Evolutionary conservation across 2,329 filamentous ascomycete species (phyloP).

Genomic region (Cryphonectria parasitica): DNA sequence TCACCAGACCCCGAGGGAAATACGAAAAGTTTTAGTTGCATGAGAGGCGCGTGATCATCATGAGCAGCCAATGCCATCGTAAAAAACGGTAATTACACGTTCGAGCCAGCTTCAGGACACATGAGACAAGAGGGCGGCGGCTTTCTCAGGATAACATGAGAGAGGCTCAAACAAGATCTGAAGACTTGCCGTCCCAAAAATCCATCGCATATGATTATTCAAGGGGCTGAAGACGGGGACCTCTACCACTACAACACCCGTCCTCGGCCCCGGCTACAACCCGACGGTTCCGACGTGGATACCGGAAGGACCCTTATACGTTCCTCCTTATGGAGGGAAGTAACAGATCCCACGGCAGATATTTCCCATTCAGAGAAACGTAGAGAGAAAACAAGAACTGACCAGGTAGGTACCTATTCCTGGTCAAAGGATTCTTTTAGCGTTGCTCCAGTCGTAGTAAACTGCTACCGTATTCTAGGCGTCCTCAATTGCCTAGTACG

Average conservation of each 20-base stretch:
- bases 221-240: background rate
- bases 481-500: background rate
- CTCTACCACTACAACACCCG: background rate
- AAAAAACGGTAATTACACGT: background rate
- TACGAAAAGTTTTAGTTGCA: background rate
- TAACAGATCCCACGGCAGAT: constrained; percentile 2
- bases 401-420: constrained; percentile 4
- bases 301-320: background rate
- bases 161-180: background rate
- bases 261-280: constrained; percentile 5
- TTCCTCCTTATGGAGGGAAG: background rate
- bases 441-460: background rate
- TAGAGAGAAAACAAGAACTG: background rate
- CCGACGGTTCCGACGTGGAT: constrained; percentile 11
- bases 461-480: background rate
- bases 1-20: background rate
- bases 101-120: background rate
- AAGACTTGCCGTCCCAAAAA: background rate
- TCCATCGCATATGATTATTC: background rate
- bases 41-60: background rate
- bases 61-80: background rate
- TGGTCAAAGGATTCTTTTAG: background rate
- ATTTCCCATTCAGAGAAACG: background rate
- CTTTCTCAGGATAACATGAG: background rate
- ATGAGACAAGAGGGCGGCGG: background rate